phyloP scores from a whole-genome alignment of 805 yeast genomes.

The Candida maesae region DNA sequence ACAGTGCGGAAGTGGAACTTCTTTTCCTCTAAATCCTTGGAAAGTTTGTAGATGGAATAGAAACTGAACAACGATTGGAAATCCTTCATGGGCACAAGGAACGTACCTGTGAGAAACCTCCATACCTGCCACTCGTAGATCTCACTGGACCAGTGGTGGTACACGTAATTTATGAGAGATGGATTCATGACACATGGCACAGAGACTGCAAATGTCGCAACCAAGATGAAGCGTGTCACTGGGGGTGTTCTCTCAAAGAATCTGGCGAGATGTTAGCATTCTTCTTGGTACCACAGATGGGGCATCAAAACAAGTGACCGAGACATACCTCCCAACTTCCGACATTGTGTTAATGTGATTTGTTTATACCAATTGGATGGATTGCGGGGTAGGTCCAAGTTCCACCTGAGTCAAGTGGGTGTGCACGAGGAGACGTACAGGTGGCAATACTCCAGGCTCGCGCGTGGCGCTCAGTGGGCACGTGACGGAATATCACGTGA shows the following conservation, averaged over 20 bases:
- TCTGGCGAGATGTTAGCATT: conserved; percentile 20
- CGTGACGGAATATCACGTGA: no score
- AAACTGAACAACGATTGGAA: conserved; percentile 47
- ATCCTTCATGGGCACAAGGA: conserved; percentile 39
- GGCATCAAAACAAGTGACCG: no score
- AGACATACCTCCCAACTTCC: not conserved
- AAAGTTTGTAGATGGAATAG: conserved; percentile 54
- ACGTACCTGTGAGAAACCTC: conserved; percentile 46
- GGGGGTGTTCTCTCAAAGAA: conserved; percentile 49
- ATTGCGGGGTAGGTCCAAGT: no score
- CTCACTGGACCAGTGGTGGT: conserved; percentile 28
- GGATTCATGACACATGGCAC: conserved; percentile 33
- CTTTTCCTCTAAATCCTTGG: conserved; percentile 51
- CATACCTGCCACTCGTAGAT: conserved; percentile 37
- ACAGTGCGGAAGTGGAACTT: conserved; percentile 46
- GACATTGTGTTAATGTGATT: no score
- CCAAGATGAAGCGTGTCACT: conserved; percentile 52
- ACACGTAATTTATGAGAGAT: conserved; percentile 17
- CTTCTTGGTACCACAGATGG: no score
- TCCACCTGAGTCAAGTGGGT: no score
- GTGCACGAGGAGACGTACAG: no score
- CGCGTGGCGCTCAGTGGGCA: no score
- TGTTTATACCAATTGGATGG: no score
- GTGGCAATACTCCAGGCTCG: no score
- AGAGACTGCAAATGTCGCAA: conserved; percentile 45